These are phyloP conservation scores for Salvia sclarea DNA, from an alignment of 305 asterid species.

Conservation along the genomic window DNA sequence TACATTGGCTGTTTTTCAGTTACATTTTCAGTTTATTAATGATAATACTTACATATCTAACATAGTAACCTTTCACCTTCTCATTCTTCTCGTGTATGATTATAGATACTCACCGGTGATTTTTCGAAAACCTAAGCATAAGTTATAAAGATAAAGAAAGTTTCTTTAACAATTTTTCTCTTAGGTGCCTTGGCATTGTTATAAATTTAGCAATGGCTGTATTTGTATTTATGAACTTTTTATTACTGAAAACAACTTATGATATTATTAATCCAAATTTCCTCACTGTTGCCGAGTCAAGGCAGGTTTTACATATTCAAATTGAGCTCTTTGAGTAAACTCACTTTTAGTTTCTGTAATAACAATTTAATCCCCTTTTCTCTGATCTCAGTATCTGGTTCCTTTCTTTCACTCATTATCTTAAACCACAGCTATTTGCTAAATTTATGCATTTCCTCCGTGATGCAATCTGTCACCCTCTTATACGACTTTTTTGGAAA, in stretches of 20 bases:
- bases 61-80: neutral
- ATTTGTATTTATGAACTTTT: neutral
- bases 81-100: neutral
- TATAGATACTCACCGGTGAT: neutral
- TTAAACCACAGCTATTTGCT: neutral
- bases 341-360: neutral
- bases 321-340: neutral
- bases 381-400: neutral
- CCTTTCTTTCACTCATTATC: neutral
- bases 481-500: neutral
- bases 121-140: neutral
- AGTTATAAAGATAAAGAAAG: neutral
- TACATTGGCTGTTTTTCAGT: slow-evolving; percentile 27
- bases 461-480: neutral
- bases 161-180: neutral
- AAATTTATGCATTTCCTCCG: neutral
- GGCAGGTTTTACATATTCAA: neutral
- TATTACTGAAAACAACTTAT: neutral
- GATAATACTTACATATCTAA: neutral
- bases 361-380: neutral
- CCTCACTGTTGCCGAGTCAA: neutral
- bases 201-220: neutral
- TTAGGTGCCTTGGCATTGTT: neutral
- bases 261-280: neutral
- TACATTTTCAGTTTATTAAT: slow-evolving; percentile 20